phyloP scores from a whole-genome alignment of 1,139 yeast genomes.

The Nakaseomyces glabratus region DNA sequence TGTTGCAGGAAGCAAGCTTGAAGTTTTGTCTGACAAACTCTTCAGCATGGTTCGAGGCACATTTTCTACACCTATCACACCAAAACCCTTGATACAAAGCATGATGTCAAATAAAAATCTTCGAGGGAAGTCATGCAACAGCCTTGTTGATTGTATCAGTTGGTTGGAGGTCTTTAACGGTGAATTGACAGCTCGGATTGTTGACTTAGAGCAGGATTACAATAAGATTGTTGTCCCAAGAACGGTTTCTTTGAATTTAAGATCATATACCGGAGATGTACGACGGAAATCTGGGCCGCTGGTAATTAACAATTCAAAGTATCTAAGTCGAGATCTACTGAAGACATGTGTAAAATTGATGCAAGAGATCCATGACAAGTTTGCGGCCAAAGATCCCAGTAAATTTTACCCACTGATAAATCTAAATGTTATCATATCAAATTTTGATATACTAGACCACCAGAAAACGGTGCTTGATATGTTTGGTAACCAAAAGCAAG shows the following conservation, averaged over 20 bases:
- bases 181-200: slow-evolving; percentile 61
- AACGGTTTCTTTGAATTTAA: slow-evolving; percentile 39
- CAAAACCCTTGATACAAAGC: slow-evolving; percentile 60
- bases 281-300: slow-evolving; percentile 26
- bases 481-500: slow-evolving; percentile 27
- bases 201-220: slow-evolving; percentile 68
- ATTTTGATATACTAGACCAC: slow-evolving; percentile 40
- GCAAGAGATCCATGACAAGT: slow-evolving; percentile 28
- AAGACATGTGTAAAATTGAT: slow-evolving; percentile 36
- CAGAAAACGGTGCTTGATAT: slow-evolving; percentile 44
- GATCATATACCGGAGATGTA: slow-evolving; percentile 30
- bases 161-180: slow-evolving; percentile 84
- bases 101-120: slow-evolving; percentile 87
- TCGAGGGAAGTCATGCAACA: slow-evolving; percentile 45
- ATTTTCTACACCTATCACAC: slow-evolving; percentile 42
- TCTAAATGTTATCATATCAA: slow-evolving; percentile 44
- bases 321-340: slow-evolving; percentile 30
- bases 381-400: slow-evolving; percentile 16
- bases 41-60: slow-evolving; percentile 60
- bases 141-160: slow-evolving; percentile 50
- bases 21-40: slow-evolving; percentile 41
- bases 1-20: slow-evolving; percentile 28
- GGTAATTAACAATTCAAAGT: slow-evolving; percentile 11
- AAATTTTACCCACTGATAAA: slow-evolving; percentile 42
- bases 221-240: slow-evolving; percentile 41